Percentiles rank a stretch among this genome's conserved stretches.
phyloP scores from a whole-genome alignment of 2,329 filamentous ascomycete genomes.

The Trichoderma pleuroti region DNA sequence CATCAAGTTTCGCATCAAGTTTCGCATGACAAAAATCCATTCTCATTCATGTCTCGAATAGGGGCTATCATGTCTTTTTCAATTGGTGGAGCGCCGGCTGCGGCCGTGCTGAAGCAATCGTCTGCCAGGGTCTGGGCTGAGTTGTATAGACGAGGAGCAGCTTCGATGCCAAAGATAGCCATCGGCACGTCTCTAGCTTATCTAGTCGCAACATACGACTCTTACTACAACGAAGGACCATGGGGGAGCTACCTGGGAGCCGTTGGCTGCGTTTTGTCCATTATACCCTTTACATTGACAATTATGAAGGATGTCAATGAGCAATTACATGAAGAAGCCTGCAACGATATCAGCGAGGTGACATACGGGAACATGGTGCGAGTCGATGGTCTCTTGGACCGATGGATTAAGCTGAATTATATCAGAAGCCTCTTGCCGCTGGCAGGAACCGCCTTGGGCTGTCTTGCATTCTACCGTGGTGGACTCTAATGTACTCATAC shows the following conservation, averaged over 20 bases:
- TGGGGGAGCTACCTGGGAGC: conserved; percentile 37
- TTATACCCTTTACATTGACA: conserved; percentile 40
- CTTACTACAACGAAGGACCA: conserved; percentile 24
- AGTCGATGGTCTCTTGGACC: conserved; percentile 21
- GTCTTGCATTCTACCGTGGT: conserved; percentile 22
- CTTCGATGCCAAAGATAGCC: conserved; percentile 37
- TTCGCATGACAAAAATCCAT: neutral
- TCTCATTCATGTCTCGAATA: conserved; percentile 20
- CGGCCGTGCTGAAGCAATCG: conserved; percentile 28
- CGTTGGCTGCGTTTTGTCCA: conserved; percentile 33
- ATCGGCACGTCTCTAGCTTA: conserved; percentile 33
- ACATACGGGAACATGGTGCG: conserved; percentile 21
- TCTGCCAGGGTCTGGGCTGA: conserved; percentile 37
- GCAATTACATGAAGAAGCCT: conserved; percentile 28
- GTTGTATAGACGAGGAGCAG: conserved; percentile 36
- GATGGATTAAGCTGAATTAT: conserved; percentile 31
- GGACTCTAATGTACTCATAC: neutral
- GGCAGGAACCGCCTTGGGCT: conserved; percentile 28
- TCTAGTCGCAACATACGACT: conserved; percentile 36
- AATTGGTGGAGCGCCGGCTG: conserved; percentile 34
- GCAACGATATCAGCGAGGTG: conserved; percentile 24
- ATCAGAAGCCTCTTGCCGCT: conserved; percentile 32
- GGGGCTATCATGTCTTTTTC: conserved; percentile 38
- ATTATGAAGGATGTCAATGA: conserved; percentile 38
- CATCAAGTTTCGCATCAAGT: neutral